phyloP scores from a whole-genome alignment of 2,329 filamentous ascomycete species.

The Falciphora oryzae region DNA sequence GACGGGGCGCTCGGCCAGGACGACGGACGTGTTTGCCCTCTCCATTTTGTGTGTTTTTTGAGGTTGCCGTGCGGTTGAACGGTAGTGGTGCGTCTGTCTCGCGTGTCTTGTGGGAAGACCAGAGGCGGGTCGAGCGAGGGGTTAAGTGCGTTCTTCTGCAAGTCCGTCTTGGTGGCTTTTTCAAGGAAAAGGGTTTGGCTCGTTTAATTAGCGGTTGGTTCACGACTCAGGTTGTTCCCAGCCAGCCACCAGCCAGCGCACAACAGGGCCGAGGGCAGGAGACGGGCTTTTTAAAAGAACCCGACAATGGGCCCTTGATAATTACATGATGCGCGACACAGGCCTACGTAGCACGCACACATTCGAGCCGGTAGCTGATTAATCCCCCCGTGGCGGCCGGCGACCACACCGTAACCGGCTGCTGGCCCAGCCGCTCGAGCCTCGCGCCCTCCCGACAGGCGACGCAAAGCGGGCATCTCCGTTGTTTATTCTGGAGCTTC shows the following conservation, averaged over 20 bases:
- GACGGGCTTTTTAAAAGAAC: neutral
- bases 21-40: slow-evolving; percentile 31
- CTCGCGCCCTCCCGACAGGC: neutral
- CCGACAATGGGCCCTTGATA: too few species aligned
- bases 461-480: neutral
- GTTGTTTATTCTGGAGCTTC: neutral
- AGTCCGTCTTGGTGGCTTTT: too few species aligned
- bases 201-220: too few species aligned
- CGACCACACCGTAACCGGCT: neutral
- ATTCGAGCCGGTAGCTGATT: neutral
- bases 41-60: slow-evolving; percentile 4
- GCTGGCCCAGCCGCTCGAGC: neutral
- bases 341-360: too few species aligned
- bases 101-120: neutral
- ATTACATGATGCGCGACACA: neutral
- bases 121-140: too few species aligned
- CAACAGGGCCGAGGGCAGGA: neutral
- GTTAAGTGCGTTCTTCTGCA: too few species aligned
- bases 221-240: neutral
- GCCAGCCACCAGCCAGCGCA: neutral
- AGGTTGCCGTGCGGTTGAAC: neutral
- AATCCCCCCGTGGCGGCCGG: neutral
- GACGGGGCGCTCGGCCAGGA: slow-evolving; percentile 59
- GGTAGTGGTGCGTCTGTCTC: neutral
- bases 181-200: too few species aligned